Percentiles rank a stretch among this genome's conserved stretches.
phyloP scores from a whole-genome alignment of 139 green algal genomes.

The Tetradesmus obliquus region DNA sequence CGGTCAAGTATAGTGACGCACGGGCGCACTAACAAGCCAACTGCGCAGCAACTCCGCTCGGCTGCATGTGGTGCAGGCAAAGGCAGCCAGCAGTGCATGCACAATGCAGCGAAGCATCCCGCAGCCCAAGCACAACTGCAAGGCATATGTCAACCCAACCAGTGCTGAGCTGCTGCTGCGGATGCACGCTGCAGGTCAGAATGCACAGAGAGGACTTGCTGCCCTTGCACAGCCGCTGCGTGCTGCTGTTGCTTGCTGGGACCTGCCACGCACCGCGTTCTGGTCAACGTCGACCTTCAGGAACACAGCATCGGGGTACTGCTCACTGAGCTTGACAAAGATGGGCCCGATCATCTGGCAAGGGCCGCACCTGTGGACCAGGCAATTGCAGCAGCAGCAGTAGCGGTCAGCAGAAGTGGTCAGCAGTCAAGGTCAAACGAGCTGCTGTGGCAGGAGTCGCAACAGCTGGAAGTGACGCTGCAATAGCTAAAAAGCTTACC shows the following conservation, averaged over 20 bases:
- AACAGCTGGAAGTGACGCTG: background rate
- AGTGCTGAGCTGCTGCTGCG: background rate
- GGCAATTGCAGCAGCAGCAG: background rate
- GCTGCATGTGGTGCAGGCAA: too few species aligned
- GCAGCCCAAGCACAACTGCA: background rate
- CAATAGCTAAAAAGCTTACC: slow-evolving; percentile 28
- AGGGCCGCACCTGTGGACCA: slow-evolving; percentile 74
- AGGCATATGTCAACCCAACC: background rate
- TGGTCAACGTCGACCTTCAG: slow-evolving; percentile 88
- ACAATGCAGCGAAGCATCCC: background rate
- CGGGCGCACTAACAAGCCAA: too few species aligned
- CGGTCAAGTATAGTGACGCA: too few species aligned
- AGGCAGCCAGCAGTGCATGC: too few species aligned
- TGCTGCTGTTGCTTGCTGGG: background rate
- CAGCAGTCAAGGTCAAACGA: background rate
- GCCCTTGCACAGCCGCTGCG: background rate
- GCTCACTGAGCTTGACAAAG: slow-evolving; percentile 71
- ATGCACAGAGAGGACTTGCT: background rate
- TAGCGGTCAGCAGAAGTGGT: background rate
- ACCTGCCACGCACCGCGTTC: slow-evolving; percentile 45
- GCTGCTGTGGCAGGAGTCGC: background rate
- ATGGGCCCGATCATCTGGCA: slow-evolving; percentile 85
- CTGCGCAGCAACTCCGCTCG: too few species aligned
- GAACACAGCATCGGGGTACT: slow-evolving; percentile 67
- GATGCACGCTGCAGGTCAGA: background rate